Evolutionary conservation across 2,329 filamentous ascomycete species (phyloP).

Genomic region (Colletotrichum sp.): DNA sequence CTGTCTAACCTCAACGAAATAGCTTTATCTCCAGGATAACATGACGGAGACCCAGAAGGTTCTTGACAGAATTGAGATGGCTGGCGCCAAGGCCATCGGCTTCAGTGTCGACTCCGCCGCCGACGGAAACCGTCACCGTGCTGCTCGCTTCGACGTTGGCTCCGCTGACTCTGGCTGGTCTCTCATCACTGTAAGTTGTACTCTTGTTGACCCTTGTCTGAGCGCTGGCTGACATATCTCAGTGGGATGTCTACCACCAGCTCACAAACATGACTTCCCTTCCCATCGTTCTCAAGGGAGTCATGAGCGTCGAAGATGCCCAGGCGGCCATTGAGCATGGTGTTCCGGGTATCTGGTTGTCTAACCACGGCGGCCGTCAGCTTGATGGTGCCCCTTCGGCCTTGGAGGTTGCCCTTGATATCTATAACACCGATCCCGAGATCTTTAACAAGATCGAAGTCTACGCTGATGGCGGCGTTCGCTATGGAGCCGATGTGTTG

Average conservation of each 20-base stretch:
- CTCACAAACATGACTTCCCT: conserved; percentile 39
- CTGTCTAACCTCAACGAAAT: not conserved
- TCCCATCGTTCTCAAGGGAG: conserved; percentile 46
- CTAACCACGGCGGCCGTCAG: conserved; percentile 49
- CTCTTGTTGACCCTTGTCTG: accelerated
- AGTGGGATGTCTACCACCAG: conserved; percentile 42
- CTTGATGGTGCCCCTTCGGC: conserved; percentile 43
- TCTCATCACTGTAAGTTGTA: conserved; percentile 3
- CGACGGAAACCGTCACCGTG: conserved; percentile 44
- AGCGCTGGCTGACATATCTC: not conserved
- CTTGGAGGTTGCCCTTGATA: conserved; percentile 45
- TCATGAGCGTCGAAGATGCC: conserved; percentile 41
- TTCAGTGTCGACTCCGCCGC: conserved; percentile 46
- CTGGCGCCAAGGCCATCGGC: conserved; percentile 40
- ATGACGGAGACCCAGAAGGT: conserved; percentile 35
- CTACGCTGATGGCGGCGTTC: conserved; percentile 46
- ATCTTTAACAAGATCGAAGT: conserved; percentile 44
- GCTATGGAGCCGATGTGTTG: conserved; percentile 46
- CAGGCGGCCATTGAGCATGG: conserved; percentile 36
- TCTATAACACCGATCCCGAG: conserved; percentile 39
- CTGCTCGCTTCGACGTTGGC: conserved; percentile 42
- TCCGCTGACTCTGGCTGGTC: conserved; percentile 31
- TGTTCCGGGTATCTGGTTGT: conserved; percentile 41
- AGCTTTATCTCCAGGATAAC: conserved; percentile 35
- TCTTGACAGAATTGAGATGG: conserved; percentile 33